Base-by-base conservation (phyloP, 345 rosid species). In the Geranium rotundifolium region DNA sequence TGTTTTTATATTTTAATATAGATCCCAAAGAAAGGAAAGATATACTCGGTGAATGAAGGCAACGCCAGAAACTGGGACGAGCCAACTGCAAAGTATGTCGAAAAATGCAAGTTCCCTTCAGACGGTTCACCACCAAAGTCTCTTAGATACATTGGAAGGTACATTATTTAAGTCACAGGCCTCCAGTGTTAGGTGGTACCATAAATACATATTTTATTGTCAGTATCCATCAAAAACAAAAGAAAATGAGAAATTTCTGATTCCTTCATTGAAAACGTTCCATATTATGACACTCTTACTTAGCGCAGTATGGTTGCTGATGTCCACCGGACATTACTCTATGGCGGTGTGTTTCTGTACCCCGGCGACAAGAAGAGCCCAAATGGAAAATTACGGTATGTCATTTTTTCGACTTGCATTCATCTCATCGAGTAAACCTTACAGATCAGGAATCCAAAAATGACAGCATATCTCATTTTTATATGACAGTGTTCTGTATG, bases 1-100 rank as follows among this genome's bases (percentile, higher is more conserved):
- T 54, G 23, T 39, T n/a, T 68, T 7, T 23, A 0, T 59, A n/a
- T 50, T 57, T 64, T 55, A 56, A 30, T 14, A 61, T 63, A 93
- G 97, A 93, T 93, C 77, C 99, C 99, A 15, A 82, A 75, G 73
- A 86, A 85, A 75, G 97, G 99, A 56, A 90, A 82, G 80, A 93
- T 93, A 60, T 93, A 93, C 76, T 93, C 99, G 1, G 96, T 90
- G 29, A 93, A 93, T 69, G 99, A 93, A 85, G 97, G 99, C 70
- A 93, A 93, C 86, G 95, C 97, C 0, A 89, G 73, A 80, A 83
- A 88, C 76, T 90, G 99, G 99, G 97, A 93, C 77, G 82, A 76
- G 75, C 96, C 96, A 67, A 93, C 97, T 16, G 76, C 97, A 57
- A 83, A 85, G 97, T 86, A 80, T 71, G 99, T 90, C 72, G 95